phyloP scores from a whole-genome alignment of 164 flowering plant species.

The Annona cherimola region DNA sequence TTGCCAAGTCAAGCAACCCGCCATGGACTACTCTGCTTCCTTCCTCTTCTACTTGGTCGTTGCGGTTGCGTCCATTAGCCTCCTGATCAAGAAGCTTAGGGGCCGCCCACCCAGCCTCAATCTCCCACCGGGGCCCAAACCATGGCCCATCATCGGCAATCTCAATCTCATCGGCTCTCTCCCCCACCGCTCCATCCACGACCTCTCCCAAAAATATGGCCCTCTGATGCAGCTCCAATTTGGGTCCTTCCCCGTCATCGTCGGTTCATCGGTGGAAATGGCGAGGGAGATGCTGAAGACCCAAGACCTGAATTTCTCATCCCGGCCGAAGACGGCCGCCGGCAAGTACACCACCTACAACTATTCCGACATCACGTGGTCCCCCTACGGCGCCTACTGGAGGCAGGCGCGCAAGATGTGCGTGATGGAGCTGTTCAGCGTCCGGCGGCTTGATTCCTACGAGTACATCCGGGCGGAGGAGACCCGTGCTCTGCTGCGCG shows the following conservation, averaged over 20 bases:
- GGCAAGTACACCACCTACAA: constrained; percentile 67
- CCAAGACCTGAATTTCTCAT: constrained; percentile 48
- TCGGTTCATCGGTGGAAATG: constrained; percentile 29
- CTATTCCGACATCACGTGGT: constrained; percentile 66
- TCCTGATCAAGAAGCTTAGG: constrained; percentile 8
- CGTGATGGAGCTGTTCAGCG: constrained; percentile 55
- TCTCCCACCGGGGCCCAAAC: constrained; percentile 37
- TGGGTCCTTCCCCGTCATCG: constrained; percentile 24
- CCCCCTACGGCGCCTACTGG: constrained; percentile 78
- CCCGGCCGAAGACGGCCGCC: constrained; percentile 59
- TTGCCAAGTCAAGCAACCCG: no score
- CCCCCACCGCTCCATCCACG: constrained; percentile 26
- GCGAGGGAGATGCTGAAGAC: constrained; percentile 52
- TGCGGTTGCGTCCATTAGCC: background rate
- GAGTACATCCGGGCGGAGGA: constrained; percentile 32
- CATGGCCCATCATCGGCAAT: constrained; percentile 38
- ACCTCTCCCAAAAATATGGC: constrained; percentile 26
- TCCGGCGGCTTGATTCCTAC: constrained; percentile 22
- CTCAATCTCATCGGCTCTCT: constrained; percentile 25
- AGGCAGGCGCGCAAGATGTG: constrained; percentile 69
- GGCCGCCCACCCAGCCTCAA: constrained; percentile 6
- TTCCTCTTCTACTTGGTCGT: background rate
- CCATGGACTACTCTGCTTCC: constrained; percentile 4
- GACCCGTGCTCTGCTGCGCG: constrained; percentile 6
- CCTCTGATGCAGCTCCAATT: constrained; percentile 28